Base-by-base conservation (phyloP, 2,329 filamentous ascomycete species). In the Neofusicoccum sp. region DNA sequence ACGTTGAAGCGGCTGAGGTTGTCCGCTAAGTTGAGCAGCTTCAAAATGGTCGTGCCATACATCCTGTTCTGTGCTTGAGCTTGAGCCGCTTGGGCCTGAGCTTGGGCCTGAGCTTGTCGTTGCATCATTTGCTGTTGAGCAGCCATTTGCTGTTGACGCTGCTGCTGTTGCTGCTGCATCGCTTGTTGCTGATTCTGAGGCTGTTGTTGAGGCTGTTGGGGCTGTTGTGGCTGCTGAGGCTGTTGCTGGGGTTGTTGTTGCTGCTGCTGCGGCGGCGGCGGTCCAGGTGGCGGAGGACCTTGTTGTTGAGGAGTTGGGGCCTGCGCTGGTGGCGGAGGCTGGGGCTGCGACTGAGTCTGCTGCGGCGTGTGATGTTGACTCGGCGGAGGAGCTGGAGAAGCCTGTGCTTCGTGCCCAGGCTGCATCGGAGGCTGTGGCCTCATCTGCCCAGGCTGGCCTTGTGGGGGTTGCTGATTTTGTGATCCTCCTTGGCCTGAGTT, bases 11-110 rank as follows among this genome's bases (percentile, higher is more conserved):
- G 75, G 62, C 82, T 81, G 16, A 87, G 72, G 48, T 81, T 76
- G 64, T 87, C 83, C 8, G 82, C 80, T 65, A 86, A 86, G 47
- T 77, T 77, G 64, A 85, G 75, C 40, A 87, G 70, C 64, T 78
- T 79, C 62, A 86, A 65, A 9, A 85, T 80, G 24, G 79, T 78
- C 20, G 76, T 70, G 28, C 78, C 78, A 61, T 74, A 76, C 58
- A 75, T 70, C 14, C 65, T 60, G 38, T 64, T 68, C 31, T 56
- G 59, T 7, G 58, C 48, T 36, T 72, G 70, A 14, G 72, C n/a
- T n/a, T n/a, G n/a, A n/a, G n/a, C 70, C 12, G 62, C 58, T 36
- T 67, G 61, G 7, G 48, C 59, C 40, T 65, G 65, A 30, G 67
- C 63, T 61, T 68, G 70, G 31, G 61, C 60, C 12, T 57, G 63